These are phyloP conservation scores for Agrostemma githago DNA, from an alignment of 148 eudicot species.

Conservation along the genomic window DNA sequence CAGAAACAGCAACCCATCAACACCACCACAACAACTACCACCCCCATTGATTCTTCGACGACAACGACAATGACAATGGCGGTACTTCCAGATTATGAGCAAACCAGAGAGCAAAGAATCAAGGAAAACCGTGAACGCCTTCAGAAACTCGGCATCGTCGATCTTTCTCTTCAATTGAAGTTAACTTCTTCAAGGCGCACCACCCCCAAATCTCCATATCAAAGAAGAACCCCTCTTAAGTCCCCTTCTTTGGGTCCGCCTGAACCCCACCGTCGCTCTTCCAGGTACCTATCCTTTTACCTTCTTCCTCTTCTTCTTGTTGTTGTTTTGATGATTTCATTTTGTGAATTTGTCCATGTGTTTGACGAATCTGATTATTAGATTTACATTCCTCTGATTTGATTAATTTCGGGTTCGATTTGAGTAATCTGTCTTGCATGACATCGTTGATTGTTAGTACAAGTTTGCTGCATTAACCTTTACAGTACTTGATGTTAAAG, in stretches of 20 bases:
- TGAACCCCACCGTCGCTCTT: constrained; percentile 72
- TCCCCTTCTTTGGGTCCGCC: constrained; percentile 26
- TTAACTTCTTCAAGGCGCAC: constrained; percentile 34
- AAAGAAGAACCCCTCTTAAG: constrained; percentile 27
- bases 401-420: not conserved
- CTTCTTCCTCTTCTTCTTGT: not conserved
- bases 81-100: constrained; percentile 47
- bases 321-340: not conserved
- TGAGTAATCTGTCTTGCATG: not conserved
- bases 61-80: not conserved
- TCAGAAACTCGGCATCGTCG: constrained; percentile 71
- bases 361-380: not conserved
- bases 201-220: constrained; percentile 20
- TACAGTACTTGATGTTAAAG: no score
- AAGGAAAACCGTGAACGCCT: constrained; percentile 63
- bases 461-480: not conserved
- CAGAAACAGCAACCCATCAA: not conserved
- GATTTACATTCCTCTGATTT: not conserved
- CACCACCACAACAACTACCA: not conserved
- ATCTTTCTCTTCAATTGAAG: constrained; percentile 69
- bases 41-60: not conserved
- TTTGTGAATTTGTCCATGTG: constrained; percentile 6
- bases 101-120: constrained; percentile 65
- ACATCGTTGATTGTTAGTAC: not conserved
- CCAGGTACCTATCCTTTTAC: constrained; percentile 34